A percentile compares a stretch with the other conserved stretches of the same genome.
Conservation (phyloP, 2,329 filamentous ascomycete genomes). For the Exophiala bonariae region DNA sequence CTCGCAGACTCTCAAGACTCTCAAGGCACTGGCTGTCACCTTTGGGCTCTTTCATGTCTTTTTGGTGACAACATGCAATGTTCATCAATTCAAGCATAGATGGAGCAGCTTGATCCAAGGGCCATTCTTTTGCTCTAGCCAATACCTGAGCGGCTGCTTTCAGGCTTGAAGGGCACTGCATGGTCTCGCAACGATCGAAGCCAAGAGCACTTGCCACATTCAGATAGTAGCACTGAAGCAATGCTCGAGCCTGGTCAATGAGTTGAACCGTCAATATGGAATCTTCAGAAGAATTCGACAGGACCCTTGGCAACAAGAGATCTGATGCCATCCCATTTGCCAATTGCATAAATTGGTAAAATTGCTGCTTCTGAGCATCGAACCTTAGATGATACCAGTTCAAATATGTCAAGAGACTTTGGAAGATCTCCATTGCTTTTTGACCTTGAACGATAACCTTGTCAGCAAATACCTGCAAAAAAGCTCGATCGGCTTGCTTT, state of each 20-base stretch:
- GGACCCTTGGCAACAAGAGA: conserved; percentile 25
- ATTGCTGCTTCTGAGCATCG: conserved; percentile 30
- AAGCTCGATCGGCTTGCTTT: conserved; percentile 10
- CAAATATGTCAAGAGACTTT: conserved; percentile 59
- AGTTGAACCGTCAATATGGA: neutral
- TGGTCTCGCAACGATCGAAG: conserved; percentile 16
- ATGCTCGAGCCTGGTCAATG: conserved; percentile 9
- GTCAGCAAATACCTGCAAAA: conserved; percentile 16
- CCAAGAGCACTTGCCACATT: conserved; percentile 12
- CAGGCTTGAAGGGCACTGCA: conserved; percentile 14
- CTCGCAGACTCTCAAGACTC: conserved; percentile 8
- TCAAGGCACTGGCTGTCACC: conserved; percentile 1
- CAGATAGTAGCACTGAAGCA: conserved; percentile 20
- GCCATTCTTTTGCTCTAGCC: no score
- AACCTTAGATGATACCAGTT: conserved; percentile 51
- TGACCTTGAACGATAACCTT: conserved; percentile 60
- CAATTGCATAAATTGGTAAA: conserved; percentile 35
- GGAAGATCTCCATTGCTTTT: conserved; percentile 57
- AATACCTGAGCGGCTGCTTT: neutral
- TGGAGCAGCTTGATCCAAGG: no score
- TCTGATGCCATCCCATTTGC: conserved; percentile 35
- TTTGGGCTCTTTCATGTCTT: no score
- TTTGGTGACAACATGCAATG: no score
- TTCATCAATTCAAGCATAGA: no score
- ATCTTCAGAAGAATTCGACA: neutral